Percentiles rank a stretch among this genome's conserved stretches.
phyloP scores from a whole-genome alignment of 345 rosid species.

The Eucalyptus polyanthemos region DNA sequence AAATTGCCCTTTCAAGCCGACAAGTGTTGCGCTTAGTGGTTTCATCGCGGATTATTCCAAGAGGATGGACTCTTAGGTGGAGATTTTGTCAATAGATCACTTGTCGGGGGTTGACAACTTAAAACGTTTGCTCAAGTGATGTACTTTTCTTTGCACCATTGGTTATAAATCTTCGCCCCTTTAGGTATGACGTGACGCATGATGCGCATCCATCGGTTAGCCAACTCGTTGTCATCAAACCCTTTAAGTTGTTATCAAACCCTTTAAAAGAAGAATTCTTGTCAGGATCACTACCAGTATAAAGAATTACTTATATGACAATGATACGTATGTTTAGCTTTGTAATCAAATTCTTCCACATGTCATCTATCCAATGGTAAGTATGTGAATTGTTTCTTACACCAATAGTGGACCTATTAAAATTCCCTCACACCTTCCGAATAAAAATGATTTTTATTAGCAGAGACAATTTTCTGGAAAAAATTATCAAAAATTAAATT shows the following conservation, averaged over 20 bases:
- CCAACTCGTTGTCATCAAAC: not conserved
- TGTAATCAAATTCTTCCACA: not conserved
- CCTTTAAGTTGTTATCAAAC: not conserved
- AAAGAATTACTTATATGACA: not conserved
- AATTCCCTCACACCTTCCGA: not conserved
- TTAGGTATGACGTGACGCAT: not conserved
- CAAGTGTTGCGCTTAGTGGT: not conserved
- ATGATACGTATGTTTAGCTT: rapidly evolving
- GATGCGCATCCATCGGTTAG: not conserved
- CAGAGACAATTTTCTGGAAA: not conserved
- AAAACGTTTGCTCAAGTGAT: not conserved
- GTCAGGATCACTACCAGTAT: rapidly evolving
- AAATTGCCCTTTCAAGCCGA: not conserved
- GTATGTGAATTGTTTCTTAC: not conserved
- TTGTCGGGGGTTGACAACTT: not conserved
- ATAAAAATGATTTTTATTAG: not conserved
- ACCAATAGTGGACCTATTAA: not conserved
- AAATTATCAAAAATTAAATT: no score
- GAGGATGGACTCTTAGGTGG: not conserved
- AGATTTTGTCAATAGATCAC: not conserved
- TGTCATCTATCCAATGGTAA: not conserved
- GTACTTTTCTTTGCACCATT: not conserved
- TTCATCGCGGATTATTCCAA: not conserved
- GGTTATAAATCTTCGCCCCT: not conserved
- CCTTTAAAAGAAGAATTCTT: not conserved